Evolutionary conservation across 306 rosid genomes (phyloP), one percentile per base, ranked within the genome.

Genomic region (Carpinus viminea): DNA sequence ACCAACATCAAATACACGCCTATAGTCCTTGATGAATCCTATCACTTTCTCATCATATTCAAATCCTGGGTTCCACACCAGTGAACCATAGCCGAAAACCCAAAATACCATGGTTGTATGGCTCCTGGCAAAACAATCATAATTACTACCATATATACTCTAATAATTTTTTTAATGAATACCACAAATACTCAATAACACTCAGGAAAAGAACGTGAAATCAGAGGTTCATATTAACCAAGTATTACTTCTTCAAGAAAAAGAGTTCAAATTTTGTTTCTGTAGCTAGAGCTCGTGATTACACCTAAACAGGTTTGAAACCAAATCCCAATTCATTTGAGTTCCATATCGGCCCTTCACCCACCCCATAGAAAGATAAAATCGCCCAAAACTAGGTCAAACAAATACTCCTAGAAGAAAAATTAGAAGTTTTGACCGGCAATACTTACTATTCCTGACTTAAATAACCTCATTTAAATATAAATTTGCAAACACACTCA

Each of bases 71-170:
- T 93, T 96, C 99, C 99, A 96, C 69, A 89, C 96, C 43, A 96
- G 90, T 62, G 99, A 96, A 74, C 99, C 99, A 55, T 96, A 96
- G 83, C 99, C 98, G 73, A 96, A 96, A 61, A 96, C 84, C 99
- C 99, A 96, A 82, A 96, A 92, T 26, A 91, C 97, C 99, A 96
- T 95, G 77, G 78, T 65, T 82, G 80, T 26, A n/a, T 41, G 15
- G 76, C 48, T 53, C 81, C 96, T 84, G 93, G 73, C 46, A 74
- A 52, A 46, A n/a, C 2, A 78, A 36, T 41, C 18, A 71, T 24
- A 50, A 56, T n/a, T 26, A 20, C 76, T 43, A 82, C 75, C 26
- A 5, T 28, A 43, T 21, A 24, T 21, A 21, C 21, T 18, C 51
- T n/a, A 28, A 54, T 45, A 45, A 36, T 36, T 36, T 36, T 36